Base-by-base conservation (phyloP, 352 stramenopile genomes). In the Globisporangium viniferum region DNA sequence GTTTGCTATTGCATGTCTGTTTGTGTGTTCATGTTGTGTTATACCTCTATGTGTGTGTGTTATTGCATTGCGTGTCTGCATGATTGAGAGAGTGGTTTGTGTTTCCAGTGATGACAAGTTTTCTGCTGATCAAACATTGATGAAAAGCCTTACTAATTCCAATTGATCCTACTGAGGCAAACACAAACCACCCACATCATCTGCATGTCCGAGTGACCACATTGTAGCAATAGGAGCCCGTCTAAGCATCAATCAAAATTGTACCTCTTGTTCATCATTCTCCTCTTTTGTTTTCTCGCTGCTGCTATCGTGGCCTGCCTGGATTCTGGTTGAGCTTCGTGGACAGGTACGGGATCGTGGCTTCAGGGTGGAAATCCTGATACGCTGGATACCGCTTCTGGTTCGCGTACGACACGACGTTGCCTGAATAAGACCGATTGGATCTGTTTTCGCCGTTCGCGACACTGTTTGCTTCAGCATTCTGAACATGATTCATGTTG, bases 161-260 rank as follows among this genome's bases (percentile, higher is more conserved):
- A 92, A 92, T 92, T 92, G 84, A 92, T 92, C 84, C 84, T 92
- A 88, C 84, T 91, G 84, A 92, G 82, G 82, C 68, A 60, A 60
- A 73, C 66, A 71, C 59, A 68, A 31, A 70, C 68, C 72, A 72
- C 72, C 51, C 53, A 65, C n/a, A 12, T 12, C 41, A 18, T 61
- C 33, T 60, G 55, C 31, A 36, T 29, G 55, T 27, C 7, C 3
- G 27, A 44, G 31, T 24, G 15, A 59, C 3, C 18, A 60, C 9
- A 31, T 53, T 48, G 33, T 53, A 57, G 59, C 14, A 39, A 22
- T 56, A 29, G 39, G 24, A 27, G 29, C 31, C 15, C 3, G 27
- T 53, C 22, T n/a, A 20, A 58, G 5, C 31, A 29, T n/a, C 29
- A 35, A 51, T 51, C 44, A 22, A 24, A 48, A 66, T 14, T 48